Percentiles rank a stretch among this genome's conserved stretches.
Conservation (phyloP, 1,139 yeast species). For the Suhomyces atakaporum region DNA sequence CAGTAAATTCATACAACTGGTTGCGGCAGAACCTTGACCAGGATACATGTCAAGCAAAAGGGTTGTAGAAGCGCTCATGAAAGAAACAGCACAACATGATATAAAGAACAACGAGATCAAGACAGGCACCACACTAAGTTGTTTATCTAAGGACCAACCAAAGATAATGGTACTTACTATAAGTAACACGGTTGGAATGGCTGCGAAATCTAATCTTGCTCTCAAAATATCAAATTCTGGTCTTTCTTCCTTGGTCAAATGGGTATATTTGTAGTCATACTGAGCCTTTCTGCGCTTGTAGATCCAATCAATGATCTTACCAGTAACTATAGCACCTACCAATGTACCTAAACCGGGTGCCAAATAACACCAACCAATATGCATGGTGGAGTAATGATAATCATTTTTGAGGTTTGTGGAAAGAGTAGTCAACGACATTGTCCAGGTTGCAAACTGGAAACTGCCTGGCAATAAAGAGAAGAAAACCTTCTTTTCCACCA, state of each 20-base stretch:
- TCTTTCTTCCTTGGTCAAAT: slow-evolving; percentile 34
- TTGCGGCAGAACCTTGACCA: slow-evolving; percentile 30
- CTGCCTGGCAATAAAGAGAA: slow-evolving; percentile 52
- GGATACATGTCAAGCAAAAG: slow-evolving; percentile 36
- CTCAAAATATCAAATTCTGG: slow-evolving; percentile 28
- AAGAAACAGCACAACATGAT: slow-evolving; percentile 43
- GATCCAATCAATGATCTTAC: slow-evolving; percentile 47
- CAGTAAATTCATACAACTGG: slow-evolving; percentile 33
- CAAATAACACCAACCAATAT: slow-evolving; percentile 64
- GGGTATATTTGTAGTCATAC: slow-evolving; percentile 47
- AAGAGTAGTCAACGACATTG: slow-evolving; percentile 65
- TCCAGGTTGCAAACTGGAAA: slow-evolving; percentile 67
- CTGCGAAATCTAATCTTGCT: slow-evolving; percentile 30
- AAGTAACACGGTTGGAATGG: slow-evolving; percentile 30
- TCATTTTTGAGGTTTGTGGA: slow-evolving; percentile 51
- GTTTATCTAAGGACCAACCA: slow-evolving; percentile 68
- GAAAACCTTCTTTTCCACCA: slow-evolving; percentile 32
- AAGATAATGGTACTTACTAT: slow-evolving; percentile 48
- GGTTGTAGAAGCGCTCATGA: slow-evolving; percentile 29
- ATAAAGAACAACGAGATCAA: slow-evolving; percentile 55
- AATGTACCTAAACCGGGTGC: slow-evolving; percentile 64
- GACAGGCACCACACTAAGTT: slow-evolving; percentile 54
- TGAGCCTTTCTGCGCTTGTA: slow-evolving; percentile 34
- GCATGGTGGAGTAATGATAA: slow-evolving; percentile 52
- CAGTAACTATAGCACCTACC: slow-evolving; percentile 51